phyloP scores from a whole-genome alignment of 140 eudicot genomes.

The Oenanthe javanica region DNA sequence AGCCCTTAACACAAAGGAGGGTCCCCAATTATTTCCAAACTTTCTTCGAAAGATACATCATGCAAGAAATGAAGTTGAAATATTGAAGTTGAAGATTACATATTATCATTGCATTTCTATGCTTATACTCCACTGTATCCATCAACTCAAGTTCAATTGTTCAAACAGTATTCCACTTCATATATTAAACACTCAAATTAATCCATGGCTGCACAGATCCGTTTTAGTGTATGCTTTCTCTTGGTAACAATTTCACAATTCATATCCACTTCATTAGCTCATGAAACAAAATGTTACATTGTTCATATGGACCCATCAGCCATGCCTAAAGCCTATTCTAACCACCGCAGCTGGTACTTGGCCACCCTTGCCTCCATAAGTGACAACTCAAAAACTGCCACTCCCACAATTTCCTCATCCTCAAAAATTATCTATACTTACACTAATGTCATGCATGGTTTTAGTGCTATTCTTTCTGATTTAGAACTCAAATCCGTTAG shows the following conservation, averaged over 20 bases:
- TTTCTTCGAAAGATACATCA: background rate
- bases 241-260: background rate
- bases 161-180: background rate
- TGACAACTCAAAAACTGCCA: background rate
- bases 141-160: background rate
- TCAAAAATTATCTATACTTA: background rate
- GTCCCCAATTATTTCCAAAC: background rate
- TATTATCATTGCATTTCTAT: background rate
- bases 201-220: background rate
- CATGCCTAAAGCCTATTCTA: conserved; percentile 7
- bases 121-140: background rate
- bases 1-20: background rate
- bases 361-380: background rate
- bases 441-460: background rate
- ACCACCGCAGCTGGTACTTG: conserved; percentile 4
- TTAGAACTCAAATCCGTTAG: background rate
- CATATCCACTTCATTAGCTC: conserved; percentile 2
- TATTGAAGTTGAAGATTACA: background rate
- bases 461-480: conserved; percentile 1
- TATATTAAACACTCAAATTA: background rate
- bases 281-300: background rate
- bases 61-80: background rate
- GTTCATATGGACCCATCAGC: background rate
- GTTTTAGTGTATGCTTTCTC: background rate
- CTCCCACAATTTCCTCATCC: background rate